phyloP scores from a whole-genome alignment of 352 stramenopile species.

The Pythium sukuiense region DNA sequence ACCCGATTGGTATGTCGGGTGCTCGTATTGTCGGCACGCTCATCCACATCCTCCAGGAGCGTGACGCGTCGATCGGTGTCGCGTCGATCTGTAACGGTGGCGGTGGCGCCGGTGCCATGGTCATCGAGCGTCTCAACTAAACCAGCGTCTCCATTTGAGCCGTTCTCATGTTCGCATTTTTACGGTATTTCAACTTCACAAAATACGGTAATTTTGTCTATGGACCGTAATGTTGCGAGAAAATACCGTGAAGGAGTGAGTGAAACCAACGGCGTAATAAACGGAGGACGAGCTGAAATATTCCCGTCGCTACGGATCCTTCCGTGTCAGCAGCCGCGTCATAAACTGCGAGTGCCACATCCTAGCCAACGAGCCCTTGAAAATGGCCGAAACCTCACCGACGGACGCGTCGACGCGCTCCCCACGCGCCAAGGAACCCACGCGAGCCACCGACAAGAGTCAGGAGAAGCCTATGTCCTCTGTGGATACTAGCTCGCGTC shows the following conservation, averaged over 20 bases:
- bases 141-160: not conserved
- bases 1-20: conserved; percentile 88
- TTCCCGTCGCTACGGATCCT: not conserved
- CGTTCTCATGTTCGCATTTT: not conserved
- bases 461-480: not conserved
- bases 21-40: conserved; percentile 95
- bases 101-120: conserved; percentile 94
- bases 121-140: conserved; percentile 92
- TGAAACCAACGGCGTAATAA: not conserved
- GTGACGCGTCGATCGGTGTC: conserved; percentile 94
- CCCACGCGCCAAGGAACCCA: not conserved
- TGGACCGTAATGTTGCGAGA: too few relatives aligned
- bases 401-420: not conserved
- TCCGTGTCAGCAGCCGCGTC: not conserved
- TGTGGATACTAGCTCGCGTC: not conserved
- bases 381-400: not conserved
- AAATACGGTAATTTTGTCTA: too few relatives aligned
- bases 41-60: conserved; percentile 93
- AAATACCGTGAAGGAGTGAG: not conserved
- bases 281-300: not conserved
- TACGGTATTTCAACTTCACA: too few relatives aligned
- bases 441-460: not conserved
- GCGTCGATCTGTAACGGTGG: conserved; percentile 99
- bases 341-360: not conserved
- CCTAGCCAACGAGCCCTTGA: not conserved